Conservation (phyloP, 495 filamentous ascomycete genomes). For the Sabuloglossum arenarium region DNA sequence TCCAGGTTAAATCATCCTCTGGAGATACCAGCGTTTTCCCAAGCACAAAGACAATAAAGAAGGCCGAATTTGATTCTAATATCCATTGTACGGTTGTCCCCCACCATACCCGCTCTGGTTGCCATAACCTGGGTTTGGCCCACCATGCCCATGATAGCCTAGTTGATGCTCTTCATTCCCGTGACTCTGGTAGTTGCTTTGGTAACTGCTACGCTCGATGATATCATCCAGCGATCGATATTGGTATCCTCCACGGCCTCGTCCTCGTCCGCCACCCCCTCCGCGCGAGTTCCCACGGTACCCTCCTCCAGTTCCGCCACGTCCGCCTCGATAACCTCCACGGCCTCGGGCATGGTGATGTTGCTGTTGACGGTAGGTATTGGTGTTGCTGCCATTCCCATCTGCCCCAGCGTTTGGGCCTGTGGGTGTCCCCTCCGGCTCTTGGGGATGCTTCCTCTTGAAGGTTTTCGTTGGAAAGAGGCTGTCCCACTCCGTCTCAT, state of each 20-base stretch:
- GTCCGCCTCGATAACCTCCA: constrained; percentile 3
- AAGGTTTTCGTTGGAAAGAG: not conserved
- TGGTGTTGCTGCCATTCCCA: not conserved
- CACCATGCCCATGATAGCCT: not conserved
- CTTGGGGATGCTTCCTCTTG: constrained; percentile 5
- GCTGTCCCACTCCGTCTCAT: constrained; percentile 18
- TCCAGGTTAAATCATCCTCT: too few species aligned
- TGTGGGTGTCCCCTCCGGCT: not conserved
- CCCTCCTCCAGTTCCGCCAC: constrained; percentile 2
- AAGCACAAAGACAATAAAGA: too few species aligned
- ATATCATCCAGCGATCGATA: constrained; percentile 7
- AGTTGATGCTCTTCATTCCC: not conserved
- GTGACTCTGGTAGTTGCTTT: not conserved
- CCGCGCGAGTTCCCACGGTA: constrained; percentile 3
- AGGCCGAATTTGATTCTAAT: too few species aligned
- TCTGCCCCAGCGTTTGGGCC: not conserved
- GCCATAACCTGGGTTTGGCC: not conserved
- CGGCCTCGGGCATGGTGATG: not conserved
- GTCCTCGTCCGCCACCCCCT: constrained; percentile 1
- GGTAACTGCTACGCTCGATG: not conserved
- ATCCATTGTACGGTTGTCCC: not conserved
- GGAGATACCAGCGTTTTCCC: too few species aligned
- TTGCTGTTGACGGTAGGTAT: not conserved
- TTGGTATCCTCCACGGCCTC: not conserved
- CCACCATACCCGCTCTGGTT: not conserved